Percentiles rank a stretch among this genome's conserved stretches.
These are phyloP conservation scores for Hypocrella siamensis DNA, from an alignment of 2,329 filamentous ascomycete genomes.

Conservation along the genomic window DNA sequence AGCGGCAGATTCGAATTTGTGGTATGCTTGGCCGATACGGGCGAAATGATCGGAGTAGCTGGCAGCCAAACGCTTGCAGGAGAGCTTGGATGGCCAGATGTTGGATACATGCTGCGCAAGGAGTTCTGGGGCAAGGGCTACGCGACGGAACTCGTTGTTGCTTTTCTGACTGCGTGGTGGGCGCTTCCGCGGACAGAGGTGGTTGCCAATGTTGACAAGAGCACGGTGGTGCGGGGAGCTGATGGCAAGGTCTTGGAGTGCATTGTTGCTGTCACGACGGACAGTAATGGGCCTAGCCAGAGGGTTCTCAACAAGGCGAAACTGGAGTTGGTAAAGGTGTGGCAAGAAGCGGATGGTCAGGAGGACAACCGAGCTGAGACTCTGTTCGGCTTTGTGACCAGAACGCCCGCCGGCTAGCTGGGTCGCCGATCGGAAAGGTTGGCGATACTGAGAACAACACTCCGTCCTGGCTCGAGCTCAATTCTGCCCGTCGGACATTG, in stretches of 20 bases:
- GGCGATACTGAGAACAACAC: background rate
- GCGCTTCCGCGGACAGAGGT: slow-evolving; percentile 28
- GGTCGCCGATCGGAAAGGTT: background rate
- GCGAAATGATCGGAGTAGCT: slow-evolving; percentile 35
- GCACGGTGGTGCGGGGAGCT: slow-evolving; percentile 17
- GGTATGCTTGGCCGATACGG: slow-evolving; percentile 29
- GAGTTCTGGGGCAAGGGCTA: slow-evolving; percentile 40
- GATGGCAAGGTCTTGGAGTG: slow-evolving; percentile 15
- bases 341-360: slow-evolving; percentile 13
- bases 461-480: no score
- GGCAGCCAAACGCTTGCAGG: slow-evolving; percentile 22
- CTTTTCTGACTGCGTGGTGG: slow-evolving; percentile 30
- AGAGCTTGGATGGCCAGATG: slow-evolving; percentile 36
- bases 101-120: slow-evolving; percentile 41
- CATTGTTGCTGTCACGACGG: slow-evolving; percentile 30
- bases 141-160: slow-evolving; percentile 38
- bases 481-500: no score
- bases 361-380: slow-evolving; percentile 6
- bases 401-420: no score
- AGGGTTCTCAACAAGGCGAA: slow-evolving; percentile 34
- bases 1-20: slow-evolving; percentile 38
- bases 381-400: slow-evolving; percentile 10
- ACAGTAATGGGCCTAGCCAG: slow-evolving; percentile 34
- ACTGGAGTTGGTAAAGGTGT: slow-evolving; percentile 28
- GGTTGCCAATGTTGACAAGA: slow-evolving; percentile 25